Evolutionary conservation across 75 land plant species (phyloP), one percentile per base, ranked within the genome.

Genomic region (Cunninghamia lanceolata): DNA sequence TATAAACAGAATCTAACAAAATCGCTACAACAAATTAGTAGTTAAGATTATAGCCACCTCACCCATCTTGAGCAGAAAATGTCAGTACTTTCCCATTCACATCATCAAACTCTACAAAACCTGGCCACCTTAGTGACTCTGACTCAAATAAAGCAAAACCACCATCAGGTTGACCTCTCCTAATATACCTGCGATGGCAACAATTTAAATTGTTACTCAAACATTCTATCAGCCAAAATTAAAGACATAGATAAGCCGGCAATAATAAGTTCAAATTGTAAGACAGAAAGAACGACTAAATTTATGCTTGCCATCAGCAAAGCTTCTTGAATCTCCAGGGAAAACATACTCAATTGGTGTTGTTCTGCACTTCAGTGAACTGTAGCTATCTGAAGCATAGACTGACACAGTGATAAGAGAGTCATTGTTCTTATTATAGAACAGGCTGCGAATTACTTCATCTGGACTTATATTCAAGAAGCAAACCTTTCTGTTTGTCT

Each of bases 31-130:
- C 9, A 45, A 53, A 83, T 40, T 25, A 86, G 6, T 52, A 19
- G 9, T 38, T 39, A 38, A 19, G 5, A 50, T 40, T 14, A 77
- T 30, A 87, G 54, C 13, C 71, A 28, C 79, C 90, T 59, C 87
- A 96, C 99, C 99, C 91, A 86, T 98, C 98, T 80, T 96, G 97
- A 82, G 99, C 99, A 87, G 99, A 96, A 85, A 95, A 96, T 6
- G 99, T 97, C 34, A 97, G 94, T 36, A 97, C 99, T 86, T 97
- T 97, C 40, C 99, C 99, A 92, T 97, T 97, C 77, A 98, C 99
- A 89, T 98, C 99, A 92, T 98, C 99, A 90, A 98, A 98, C 86
- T 98, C 99, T 73, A 98, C 99, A 93, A 98, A 98, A 39, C 99
- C 99, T 84, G 99, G 99, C 98, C 98, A 98, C 46, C 94, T 94